Evolutionary conservation across 2,329 filamentous ascomycete species (phyloP), one percentile per base, ranked within the genome.

Genomic region (Anisogramma anomala): DNA sequence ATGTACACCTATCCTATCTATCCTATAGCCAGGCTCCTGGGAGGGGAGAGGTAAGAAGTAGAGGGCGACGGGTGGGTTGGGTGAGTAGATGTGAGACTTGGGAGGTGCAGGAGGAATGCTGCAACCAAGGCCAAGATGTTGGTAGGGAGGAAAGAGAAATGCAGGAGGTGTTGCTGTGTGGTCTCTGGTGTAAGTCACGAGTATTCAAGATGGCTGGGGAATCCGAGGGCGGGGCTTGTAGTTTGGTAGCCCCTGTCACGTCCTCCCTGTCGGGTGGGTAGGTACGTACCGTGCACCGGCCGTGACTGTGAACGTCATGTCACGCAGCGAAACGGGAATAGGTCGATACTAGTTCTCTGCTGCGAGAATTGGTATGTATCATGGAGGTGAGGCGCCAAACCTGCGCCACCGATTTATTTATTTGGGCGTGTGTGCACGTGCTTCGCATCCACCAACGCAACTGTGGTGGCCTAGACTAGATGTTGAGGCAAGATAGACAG

Each of bases 141-240:
- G 33, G 37, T 41, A 25, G 36, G 32, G 33, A 23, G n/a, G 22
- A 10, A 19, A 34, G 27, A 33, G 8, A 27, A 42, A 27, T 23
- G 9, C 4, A 14, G 7, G n/a, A n/a, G 6, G 27, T 14, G n/a
- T 6, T 30, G 13, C 9, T 14, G 13, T 46, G 31, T 37, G 31
- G 40, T 33, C 22, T 37, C n/a, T n/a, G n/a, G n/a, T n/a, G n/a
- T n/a, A n/a, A n/a, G n/a, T n/a, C n/a, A n/a, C 41, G 45, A 48
- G 41, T 49, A 50, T 50, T 46, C 39, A 4, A 36, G 48, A 48
- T 50, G 45, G 48, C 49, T 50, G 48, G 48, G 39, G 45, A 43
- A 43, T 23, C 7, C n/a, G n/a, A n/a, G n/a, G n/a, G n/a, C n/a
- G n/a, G n/a, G n/a, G n/a, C n/a, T n/a, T n/a, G n/a, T n/a, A n/a